phyloP scores from a whole-genome alignment of 495 filamentous ascomycete genomes.

The Daldinia loculata region DNA sequence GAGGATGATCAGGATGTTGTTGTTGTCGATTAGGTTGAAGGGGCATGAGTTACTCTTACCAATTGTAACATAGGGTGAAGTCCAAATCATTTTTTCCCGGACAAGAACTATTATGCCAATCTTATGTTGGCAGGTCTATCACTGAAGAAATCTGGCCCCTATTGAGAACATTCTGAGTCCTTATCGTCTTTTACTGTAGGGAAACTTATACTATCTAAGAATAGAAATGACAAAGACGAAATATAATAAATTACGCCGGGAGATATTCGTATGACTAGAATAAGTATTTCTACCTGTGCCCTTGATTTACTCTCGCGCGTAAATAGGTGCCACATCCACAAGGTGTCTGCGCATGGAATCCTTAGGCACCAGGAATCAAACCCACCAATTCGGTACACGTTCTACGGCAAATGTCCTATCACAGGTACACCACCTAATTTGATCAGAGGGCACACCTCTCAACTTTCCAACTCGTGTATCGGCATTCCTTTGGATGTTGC shows the following conservation, averaged over 20 bases:
- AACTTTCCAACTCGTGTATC: background rate
- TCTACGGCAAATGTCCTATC: background rate
- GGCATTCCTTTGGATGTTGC: background rate
- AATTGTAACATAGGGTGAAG: background rate
- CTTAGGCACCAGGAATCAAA: background rate
- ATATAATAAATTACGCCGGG: background rate
- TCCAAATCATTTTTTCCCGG: no score
- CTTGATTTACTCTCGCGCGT: background rate
- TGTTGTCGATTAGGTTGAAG: constrained; percentile 5
- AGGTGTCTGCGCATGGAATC: background rate
- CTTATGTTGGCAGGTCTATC: no score
- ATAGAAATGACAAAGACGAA: background rate
- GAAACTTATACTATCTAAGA: no score
- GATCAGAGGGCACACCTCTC: background rate
- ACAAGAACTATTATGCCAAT: no score
- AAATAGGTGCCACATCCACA: background rate
- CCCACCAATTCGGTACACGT: background rate
- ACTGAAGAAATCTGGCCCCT: background rate
- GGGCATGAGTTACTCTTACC: background rate
- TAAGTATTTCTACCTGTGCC: background rate
- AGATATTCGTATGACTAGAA: background rate
- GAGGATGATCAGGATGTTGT: constrained; percentile 25
- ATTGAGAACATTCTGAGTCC: background rate
- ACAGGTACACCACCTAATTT: background rate
- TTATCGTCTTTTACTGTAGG: no score